phyloP scores from a whole-genome alignment of 2,329 filamentous ascomycete genomes.

The Aspergillus flavus region DNA sequence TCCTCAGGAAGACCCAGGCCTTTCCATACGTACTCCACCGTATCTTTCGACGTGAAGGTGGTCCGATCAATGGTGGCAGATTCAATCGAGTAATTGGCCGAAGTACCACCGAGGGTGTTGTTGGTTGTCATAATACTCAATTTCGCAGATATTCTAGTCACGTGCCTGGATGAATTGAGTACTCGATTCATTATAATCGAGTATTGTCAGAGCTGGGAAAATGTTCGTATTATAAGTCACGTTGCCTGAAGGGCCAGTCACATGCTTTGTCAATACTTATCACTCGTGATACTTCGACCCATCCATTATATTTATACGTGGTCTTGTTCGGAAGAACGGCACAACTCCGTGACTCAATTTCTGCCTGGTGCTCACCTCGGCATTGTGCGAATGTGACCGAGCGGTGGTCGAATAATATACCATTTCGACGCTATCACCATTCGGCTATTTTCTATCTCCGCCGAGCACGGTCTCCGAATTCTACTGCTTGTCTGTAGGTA shows the following conservation, averaged over 20 bases:
- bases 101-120: neutral
- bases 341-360: neutral
- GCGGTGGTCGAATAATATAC: neutral
- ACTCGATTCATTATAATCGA: neutral
- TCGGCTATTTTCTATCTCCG: neutral
- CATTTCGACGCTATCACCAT: neutral
- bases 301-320: neutral
- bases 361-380: neutral
- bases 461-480: neutral
- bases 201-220: neutral
- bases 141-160: neutral
- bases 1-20: constrained; percentile 18
- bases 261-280: neutral
- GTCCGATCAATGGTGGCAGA: neutral
- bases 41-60: constrained; percentile 10
- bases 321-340: neutral
- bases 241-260: neutral
- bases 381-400: neutral
- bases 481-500: neutral
- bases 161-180: neutral
- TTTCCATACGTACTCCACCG: constrained; percentile 22
- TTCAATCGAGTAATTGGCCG: neutral
- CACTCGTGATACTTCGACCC: neutral
- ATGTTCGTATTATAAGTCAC: neutral
- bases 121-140: neutral